Conservation (phyloP, 176 grass and related monocot species). For the Rhynchospora tenuis region DNA sequence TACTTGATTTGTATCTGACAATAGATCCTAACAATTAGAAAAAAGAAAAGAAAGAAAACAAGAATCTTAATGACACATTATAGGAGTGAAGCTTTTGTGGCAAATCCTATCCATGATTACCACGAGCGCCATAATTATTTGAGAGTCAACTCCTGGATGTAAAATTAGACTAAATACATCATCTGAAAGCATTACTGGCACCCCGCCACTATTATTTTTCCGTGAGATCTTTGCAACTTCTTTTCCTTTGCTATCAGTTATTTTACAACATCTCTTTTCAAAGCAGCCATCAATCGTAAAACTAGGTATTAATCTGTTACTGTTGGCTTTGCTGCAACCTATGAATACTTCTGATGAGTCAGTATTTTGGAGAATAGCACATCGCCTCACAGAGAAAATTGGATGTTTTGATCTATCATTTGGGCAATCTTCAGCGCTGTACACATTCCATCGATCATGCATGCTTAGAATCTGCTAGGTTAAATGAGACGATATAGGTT, state of each 20-base stretch:
- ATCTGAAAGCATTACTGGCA: constrained; percentile 41
- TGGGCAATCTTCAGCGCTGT: constrained; percentile 32
- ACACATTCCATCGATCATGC: constrained; percentile 72
- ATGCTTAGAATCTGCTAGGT: constrained; percentile 65
- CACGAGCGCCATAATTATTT: constrained; percentile 67
- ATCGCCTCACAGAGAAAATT: constrained; percentile 58
- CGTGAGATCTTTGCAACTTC: constrained; percentile 45
- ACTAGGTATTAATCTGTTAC: neutral
- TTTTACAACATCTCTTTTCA: constrained; percentile 58
- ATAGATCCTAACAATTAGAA: neutral
- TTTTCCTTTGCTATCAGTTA: constrained; percentile 34
- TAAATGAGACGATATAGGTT: neutral
- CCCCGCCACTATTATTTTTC: neutral
- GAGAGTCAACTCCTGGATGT: constrained; percentile 39
- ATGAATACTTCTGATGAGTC: constrained; percentile 63
- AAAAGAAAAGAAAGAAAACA: neutral
- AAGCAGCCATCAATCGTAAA: constrained; percentile 54
- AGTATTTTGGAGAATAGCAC: constrained; percentile 36
- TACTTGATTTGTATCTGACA: neutral
- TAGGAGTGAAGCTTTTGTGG: constrained; percentile 27
- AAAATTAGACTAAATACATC: constrained; percentile 89
- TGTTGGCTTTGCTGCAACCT: neutral
- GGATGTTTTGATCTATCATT: neutral
- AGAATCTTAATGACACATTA: constrained; percentile 39
- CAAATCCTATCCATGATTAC: constrained; percentile 88